Evolutionary conservation across 1,139 yeast species (phyloP), one percentile per base, ranked within the genome.

Genomic region (Arxiozyma slooffiae): DNA sequence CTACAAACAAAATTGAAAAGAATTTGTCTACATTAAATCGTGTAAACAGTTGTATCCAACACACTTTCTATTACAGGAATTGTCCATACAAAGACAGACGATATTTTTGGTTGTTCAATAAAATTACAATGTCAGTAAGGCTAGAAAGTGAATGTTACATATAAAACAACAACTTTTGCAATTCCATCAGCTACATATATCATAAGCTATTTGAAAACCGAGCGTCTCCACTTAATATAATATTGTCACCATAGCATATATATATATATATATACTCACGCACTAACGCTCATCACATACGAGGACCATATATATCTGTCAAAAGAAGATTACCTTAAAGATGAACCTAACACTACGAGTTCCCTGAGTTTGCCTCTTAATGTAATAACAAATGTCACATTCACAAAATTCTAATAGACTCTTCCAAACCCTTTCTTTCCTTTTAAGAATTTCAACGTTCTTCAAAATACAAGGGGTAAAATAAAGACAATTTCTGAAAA

Each of bases 11-110:
- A 50, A 16, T 21, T 64, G 1, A 48, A 77, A n/a, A 68, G 83
- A 51, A 57, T 80, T 53, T 89, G 81, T 21, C 79, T 76, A 57
- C 76, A 74, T 11, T 68, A 73, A 66, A 74, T 78, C 1, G 85
- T 80, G 49, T 72, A 75, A 44, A 68, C 57, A 11, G 55, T 52
- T 39, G 55, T 60, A 68, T 51, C 71, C 68, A 41, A 66, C 57
- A 49, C 73, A 8, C 45, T 83, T 3, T 76, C 81, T 51, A 85
- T 84, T 4, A 87, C 92, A 0, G 89, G 92, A 1, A 84, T 88
- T 21, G 60, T 87, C 20, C 71, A 69, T 50, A 71, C 74, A 0
- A 64, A 64, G 44, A 58, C 62, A 14, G 63, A 58, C 16, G 74
- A 73, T 1, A 70, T 65, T 48, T 70, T 63, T 54, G 75, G 73